Evolutionary conservation across 495 filamentous ascomycete species (phyloP), one percentile per base, ranked within the genome.

Genomic region (Margaritispora aquatica): DNA sequence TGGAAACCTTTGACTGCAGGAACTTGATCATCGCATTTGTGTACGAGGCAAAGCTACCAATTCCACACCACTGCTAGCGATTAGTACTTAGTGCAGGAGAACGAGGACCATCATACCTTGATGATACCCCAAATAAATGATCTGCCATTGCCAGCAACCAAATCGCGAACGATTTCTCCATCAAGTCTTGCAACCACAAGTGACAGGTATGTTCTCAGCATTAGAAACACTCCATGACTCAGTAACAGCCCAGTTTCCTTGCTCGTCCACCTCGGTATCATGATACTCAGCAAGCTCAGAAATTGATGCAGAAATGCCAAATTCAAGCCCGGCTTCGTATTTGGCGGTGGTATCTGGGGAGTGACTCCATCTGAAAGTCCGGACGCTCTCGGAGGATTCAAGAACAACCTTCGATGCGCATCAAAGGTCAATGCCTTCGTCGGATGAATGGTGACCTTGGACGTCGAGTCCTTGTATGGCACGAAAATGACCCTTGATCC

Each of bases 301-400:
- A 97, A 96, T 73, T 99, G 95, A 69, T 99, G 94, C 22, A 99
- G 73, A 69, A 99, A 99, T n/a, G 95, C 95, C 48, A 97, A 79
- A 69, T 99, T 99, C 52, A 99, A 74, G 3, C 95, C 95, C 0
- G 95, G 92, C 69, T 96, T 97, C 1, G 90, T 89, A 63, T 94
- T 87, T 5, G 88, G 80, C 5, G 95, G 89, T 3, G 94, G 94
- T 13, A 93, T 89, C 55, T 84, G 80, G 54, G 74, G 78, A 11
- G 73, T 70, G 13, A 73, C 68, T 7, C 84, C 84, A 68, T 92
- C 88, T n/a, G 78, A 80, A 26, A 88, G 76, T 4, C 88, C 85
- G 19, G 89, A 85, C 19, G 88, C 86, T 54, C 87, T 77, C 20
- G 92, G 91, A 0, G 94, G 92, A 64, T 95, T 92, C 29, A 99